Conservation (phyloP, 1,284 basidiomycete species). For the Cryptococcus maquisensis region DNA sequence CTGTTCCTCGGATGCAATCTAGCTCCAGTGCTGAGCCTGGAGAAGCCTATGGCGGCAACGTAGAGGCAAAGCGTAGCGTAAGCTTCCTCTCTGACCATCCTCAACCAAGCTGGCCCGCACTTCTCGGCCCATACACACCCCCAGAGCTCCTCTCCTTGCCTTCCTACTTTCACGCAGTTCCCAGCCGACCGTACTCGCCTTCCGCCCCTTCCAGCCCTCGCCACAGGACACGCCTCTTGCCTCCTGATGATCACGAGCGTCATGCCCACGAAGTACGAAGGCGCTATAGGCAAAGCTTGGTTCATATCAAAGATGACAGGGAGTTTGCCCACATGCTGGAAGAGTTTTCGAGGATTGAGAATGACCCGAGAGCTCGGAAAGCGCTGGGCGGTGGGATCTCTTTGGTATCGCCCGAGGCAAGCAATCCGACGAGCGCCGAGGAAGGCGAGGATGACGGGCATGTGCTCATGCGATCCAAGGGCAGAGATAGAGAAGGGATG, state of each 20-base stretch:
- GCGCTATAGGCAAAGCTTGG: conserved; percentile 23
- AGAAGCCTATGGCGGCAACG: neutral
- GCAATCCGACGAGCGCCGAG: neutral
- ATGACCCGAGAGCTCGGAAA: conserved; percentile 4
- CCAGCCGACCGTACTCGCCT: neutral
- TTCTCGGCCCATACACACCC: conserved; percentile 7
- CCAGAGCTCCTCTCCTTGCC: conserved; percentile 2
- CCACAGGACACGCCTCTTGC: neutral
- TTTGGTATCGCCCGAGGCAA: neutral
- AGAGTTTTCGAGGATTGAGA: conserved; percentile 16
- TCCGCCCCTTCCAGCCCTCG: conserved; percentile 1
- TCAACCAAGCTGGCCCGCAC: conserved; percentile 1
- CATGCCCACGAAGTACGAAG: conserved; percentile 12
- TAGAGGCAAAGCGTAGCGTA: too few relatives aligned
- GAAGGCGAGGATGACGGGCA: neutral
- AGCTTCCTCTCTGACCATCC: too few relatives aligned
- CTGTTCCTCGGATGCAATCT: neutral
- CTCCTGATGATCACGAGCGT: conserved; percentile 3
- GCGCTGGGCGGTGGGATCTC: conserved; percentile 5
- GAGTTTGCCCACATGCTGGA: conserved; percentile 27
- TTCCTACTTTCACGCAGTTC: neutral
- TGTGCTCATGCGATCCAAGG: neutral
- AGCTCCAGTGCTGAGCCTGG: conserved; percentile 1
- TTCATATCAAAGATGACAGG: conserved; percentile 30
- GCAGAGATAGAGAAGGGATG: conserved; percentile 1